Evolutionary conservation across 768 basidiomycete species (phyloP).

Genomic region (Boletus patriciae): DNA sequence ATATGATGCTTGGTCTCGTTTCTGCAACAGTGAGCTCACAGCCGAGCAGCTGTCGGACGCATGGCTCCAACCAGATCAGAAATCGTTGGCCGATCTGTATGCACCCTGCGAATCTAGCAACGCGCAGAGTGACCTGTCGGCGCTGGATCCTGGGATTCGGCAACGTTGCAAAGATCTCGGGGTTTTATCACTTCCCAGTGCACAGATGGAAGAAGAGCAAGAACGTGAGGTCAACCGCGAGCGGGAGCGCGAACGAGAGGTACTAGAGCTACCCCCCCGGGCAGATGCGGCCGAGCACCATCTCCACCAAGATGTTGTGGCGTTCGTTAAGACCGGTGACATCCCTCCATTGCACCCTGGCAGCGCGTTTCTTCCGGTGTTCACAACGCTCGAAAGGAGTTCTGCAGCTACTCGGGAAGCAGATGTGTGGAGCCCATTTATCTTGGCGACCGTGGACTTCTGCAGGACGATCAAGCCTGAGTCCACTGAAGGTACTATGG

Average conservation of each 20-base stretch:
- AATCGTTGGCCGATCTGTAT: slow-evolving; percentile 38
- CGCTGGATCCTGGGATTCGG: background rate
- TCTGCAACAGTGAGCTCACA: background rate
- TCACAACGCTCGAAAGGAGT: slow-evolving; percentile 1
- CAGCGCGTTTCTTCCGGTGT: slow-evolving; percentile 21
- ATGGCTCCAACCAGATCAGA: slow-evolving; percentile 42
- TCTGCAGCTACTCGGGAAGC: slow-evolving; percentile 14
- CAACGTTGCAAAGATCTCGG: slow-evolving; percentile 13
- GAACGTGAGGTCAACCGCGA: slow-evolving; percentile 46
- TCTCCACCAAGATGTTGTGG: slow-evolving; percentile 13
- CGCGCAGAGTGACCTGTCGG: background rate
- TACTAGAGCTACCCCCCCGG: slow-evolving; percentile 36
- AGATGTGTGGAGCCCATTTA: slow-evolving; percentile 13
- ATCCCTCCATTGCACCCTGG: slow-evolving; percentile 9
- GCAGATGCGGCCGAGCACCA: slow-evolving; percentile 17
- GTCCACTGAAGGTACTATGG: background rate
- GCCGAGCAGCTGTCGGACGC: slow-evolving; percentile 1
- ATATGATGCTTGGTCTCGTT: slow-evolving; percentile 14
- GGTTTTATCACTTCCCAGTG: slow-evolving; percentile 3
- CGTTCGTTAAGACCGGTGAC: slow-evolving; percentile 29
- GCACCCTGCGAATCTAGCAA: background rate
- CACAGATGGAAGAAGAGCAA: slow-evolving; percentile 41
- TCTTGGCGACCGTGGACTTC: slow-evolving; percentile 15
- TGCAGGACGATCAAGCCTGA: background rate
- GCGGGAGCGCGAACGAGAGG: slow-evolving; percentile 39